phyloP scores from a whole-genome alignment of 257 asterid species.

The Verbascum thapsus region DNA sequence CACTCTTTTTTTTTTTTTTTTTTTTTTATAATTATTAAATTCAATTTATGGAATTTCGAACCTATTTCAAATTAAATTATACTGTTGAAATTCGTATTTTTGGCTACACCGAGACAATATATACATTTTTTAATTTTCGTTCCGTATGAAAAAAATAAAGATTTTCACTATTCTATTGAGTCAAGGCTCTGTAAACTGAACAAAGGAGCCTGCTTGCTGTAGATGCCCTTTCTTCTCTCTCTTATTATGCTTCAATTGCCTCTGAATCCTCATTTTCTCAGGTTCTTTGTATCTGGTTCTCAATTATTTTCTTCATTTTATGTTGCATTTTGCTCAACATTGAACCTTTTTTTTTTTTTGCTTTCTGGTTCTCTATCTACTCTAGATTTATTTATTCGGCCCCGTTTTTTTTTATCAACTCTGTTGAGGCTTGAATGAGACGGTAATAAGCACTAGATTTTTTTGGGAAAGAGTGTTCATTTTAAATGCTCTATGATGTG shows the following conservation, averaged over 20 bases:
- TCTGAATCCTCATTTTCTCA: constrained; percentile 32
- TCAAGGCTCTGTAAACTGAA: constrained; percentile 23
- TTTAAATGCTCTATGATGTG: constrained; percentile 48
- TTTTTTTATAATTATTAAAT: neutral
- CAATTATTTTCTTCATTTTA: constrained; percentile 20
- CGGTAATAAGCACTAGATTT: constrained; percentile 31
- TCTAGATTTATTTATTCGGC: constrained; percentile 24
- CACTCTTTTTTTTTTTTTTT: constrained; percentile 10
- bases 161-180: constrained; percentile 29
- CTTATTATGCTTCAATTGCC: constrained; percentile 37
- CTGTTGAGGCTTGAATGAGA: constrained; percentile 44
- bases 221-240: constrained; percentile 52
- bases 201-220: constrained; percentile 33
- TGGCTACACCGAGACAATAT: constrained; percentile 41
- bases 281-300: constrained; percentile 38
- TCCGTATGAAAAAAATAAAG: constrained; percentile 13
- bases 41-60: constrained; percentile 19
- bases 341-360: constrained; percentile 23
- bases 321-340: constrained; percentile 28
- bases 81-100: constrained; percentile 43
- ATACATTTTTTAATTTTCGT: constrained; percentile 14
- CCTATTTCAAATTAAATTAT: constrained; percentile 5
- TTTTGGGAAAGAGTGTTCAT: constrained; percentile 45
- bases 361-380: constrained; percentile 27
- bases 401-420: constrained; percentile 27